Base-by-base conservation (phyloP, 139 green algal genomes). In the Chlorella sp. region DNA sequence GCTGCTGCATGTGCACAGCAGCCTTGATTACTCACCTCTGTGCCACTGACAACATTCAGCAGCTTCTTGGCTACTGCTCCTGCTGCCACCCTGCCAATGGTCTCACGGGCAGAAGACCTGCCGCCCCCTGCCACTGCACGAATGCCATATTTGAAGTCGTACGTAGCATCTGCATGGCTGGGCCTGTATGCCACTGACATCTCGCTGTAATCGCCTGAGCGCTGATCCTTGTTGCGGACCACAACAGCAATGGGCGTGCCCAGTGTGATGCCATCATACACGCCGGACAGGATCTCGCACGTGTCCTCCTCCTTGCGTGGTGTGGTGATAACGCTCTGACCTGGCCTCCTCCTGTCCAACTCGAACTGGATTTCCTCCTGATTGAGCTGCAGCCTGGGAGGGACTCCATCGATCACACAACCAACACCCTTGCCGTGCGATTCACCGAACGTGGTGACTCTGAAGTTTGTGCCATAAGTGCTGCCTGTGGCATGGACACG, bases 121-220 rank as follows among this genome's bases (percentile, higher is more conserved):
- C 95, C 95, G 27, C 95, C 95, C n/a, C 95, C 95, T 23, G 92
- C 91, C 2, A 98, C 84, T 6, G 95, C 95, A 1, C 95, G 83
- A 62, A 98, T 97, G 76, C 95, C 95, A 80, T 98, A 99, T 49
- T 99, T 99, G 83, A 97, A 96, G 78, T 99, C 95, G 77, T 99
- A 99, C 0, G 95, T 98, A 4, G 95, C 95, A 79, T 98, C 95
- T 24, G 95, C 94, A 77, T 99, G 95, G 1, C 87, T 96, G 5
- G 95, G 95, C 26, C 86, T 71, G 83, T 98, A 98, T 3, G 92
- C 91, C 34, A 94, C 86, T 67, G 84, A 75, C 90, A 96, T 96
- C 74, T 97, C 91, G 27, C 61, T 83, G 78, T 96, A 97, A 77
- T 97, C 91, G 26, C 82, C 33, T 0, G 77, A 89, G 61, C 90